Evolutionary conservation across 1,139 yeast genomes (phyloP), one percentile per base, ranked within the genome.

Genomic region (Yamadazyma mexicana): DNA sequence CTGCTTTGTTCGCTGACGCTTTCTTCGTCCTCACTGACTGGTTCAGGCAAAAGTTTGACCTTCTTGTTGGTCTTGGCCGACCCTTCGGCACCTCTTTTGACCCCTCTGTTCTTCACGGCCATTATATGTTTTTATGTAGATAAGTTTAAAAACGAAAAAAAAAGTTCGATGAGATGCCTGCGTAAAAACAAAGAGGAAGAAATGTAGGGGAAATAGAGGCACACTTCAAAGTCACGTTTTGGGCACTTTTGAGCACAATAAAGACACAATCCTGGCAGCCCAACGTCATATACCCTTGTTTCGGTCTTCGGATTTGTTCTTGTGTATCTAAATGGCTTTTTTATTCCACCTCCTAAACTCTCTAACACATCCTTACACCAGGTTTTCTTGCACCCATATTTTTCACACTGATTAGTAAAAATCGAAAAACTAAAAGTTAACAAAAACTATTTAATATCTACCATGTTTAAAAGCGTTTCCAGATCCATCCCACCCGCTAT

Each of bases 31-130:
- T 53, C 39, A 47, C 45, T 24, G 48, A 53, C 25, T 49, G 41
- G 17, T 47, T 51, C 34, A 4, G 34, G 34, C 23, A 22, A 18
- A 9, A 49, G 44, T 51, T 65, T 69, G 33, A 60, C 50, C 51
- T 61, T 66, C 53, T 68, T 67, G 17, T 48, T 14, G 23, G 33
- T 44, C n/a, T 46, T 49, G 31, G 40, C 44, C 18, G 47, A 46
- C 30, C 45, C 46, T 38, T 54, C 58, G 28, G 54, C 45, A 17
- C 64, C 56, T 48, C 75, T 66, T 52, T 69, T 69, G 38, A 52
- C 52, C 17, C 72, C 68, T 51, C 61, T 66, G 29, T 54, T 56
- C 50, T 55, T 55, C 31, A 54, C 46, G 46, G 61, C 69, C 52
- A 49, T 48, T 11, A 10, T 40, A 22, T 25, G 35, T 14, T 26